Evolutionary conservation across 805 yeast species (phyloP).

Genomic region (Pichia pseudocactophila): DNA sequence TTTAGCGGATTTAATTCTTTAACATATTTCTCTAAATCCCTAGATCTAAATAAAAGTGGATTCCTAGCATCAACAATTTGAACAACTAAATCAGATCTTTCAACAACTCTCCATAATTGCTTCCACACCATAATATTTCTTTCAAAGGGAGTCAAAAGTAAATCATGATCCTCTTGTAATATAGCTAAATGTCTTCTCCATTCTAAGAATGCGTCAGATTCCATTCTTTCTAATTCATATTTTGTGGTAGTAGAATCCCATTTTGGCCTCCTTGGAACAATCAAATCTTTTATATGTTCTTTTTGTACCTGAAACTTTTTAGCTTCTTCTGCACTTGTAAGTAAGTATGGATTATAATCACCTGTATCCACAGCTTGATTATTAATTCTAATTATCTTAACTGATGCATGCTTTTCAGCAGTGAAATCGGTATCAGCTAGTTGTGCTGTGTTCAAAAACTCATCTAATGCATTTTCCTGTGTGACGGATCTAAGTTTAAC

Average conservation of each 20-base stretch:
- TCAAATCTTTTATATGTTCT: slow-evolving; percentile 57
- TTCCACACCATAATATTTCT: slow-evolving; percentile 97
- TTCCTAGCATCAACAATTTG: slow-evolving; percentile 97
- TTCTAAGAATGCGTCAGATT: slow-evolving; percentile 80
- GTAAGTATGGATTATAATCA: slow-evolving; percentile 44
- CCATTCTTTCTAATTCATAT: slow-evolving; percentile 72
- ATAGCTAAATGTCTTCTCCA: slow-evolving; percentile 91
- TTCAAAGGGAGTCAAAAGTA: slow-evolving; percentile 91
- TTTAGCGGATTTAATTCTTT: slow-evolving; percentile 67
- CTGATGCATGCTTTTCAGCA: slow-evolving; percentile 77
- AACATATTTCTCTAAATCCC: slow-evolving; percentile 76
- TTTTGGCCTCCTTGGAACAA: slow-evolving; percentile 86
- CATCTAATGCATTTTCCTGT: slow-evolving; percentile 89
- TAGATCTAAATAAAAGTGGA: slow-evolving; percentile 82
- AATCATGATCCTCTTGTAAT: slow-evolving; percentile 75
- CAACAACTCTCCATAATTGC: slow-evolving; percentile 96
- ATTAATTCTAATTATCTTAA: slow-evolving; percentile 74
- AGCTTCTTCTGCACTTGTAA: slow-evolving; percentile 59
- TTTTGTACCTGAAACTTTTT: slow-evolving; percentile 53
- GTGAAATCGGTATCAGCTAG: slow-evolving; percentile 94
- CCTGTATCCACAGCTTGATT: slow-evolving; percentile 58
- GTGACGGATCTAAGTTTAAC: slow-evolving; percentile 88
- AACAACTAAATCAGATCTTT: slow-evolving; percentile 86
- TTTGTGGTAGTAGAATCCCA: slow-evolving; percentile 73
- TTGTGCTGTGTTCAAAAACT: slow-evolving; percentile 90